A percentile compares a stretch with the other conserved stretches of the same genome.
Evolutionary conservation across 768 basidiomycete species (phyloP).

Genomic region (Trametopsis cervina): DNA sequence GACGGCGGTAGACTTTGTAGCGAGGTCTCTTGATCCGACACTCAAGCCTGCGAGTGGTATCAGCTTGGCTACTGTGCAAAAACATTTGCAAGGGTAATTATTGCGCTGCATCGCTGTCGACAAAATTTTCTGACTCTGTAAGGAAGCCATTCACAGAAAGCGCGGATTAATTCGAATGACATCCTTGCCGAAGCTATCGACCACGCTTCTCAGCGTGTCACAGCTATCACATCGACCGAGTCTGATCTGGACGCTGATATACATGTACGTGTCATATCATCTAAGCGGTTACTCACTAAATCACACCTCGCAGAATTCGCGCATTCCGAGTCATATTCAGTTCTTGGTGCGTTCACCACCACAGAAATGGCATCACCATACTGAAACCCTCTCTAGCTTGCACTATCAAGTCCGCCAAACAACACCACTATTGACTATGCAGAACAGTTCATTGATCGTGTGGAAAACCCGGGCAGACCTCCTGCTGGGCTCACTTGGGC

Average conservation of each 20-base stretch:
- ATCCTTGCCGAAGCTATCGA: slow-evolving; percentile 53
- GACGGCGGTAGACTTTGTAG: slow-evolving; percentile 46
- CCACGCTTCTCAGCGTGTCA: slow-evolving; percentile 44
- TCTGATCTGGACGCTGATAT: slow-evolving; percentile 63
- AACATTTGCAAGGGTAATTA: slow-evolving; percentile 47
- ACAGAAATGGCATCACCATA: neutral
- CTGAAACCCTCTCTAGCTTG: slow-evolving; percentile 32
- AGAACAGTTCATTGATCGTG: slow-evolving; percentile 41
- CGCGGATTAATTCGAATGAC: slow-evolving; percentile 61
- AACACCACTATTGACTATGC: slow-evolving; percentile 44
- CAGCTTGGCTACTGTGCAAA: slow-evolving; percentile 49
- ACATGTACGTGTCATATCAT: slow-evolving; percentile 33
- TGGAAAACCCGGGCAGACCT: slow-evolving; percentile 35
- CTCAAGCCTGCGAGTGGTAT: slow-evolving; percentile 50
- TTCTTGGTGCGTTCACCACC: slow-evolving; percentile 45
- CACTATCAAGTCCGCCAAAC: slow-evolving; percentile 48
- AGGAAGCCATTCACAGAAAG: slow-evolving; percentile 39
- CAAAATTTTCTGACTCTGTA: slow-evolving; percentile 3
- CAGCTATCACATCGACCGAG: slow-evolving; percentile 35
- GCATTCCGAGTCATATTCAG: slow-evolving; percentile 65
- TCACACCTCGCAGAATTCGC: slow-evolving; percentile 35
- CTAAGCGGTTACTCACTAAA: neutral
- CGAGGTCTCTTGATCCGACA: slow-evolving; percentile 52
- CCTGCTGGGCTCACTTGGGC: slow-evolving; percentile 58
- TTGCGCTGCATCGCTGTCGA: neutral